Base-by-base conservation (phyloP, 352 stramenopile genomes). In the Aphanomyces stellatus region DNA sequence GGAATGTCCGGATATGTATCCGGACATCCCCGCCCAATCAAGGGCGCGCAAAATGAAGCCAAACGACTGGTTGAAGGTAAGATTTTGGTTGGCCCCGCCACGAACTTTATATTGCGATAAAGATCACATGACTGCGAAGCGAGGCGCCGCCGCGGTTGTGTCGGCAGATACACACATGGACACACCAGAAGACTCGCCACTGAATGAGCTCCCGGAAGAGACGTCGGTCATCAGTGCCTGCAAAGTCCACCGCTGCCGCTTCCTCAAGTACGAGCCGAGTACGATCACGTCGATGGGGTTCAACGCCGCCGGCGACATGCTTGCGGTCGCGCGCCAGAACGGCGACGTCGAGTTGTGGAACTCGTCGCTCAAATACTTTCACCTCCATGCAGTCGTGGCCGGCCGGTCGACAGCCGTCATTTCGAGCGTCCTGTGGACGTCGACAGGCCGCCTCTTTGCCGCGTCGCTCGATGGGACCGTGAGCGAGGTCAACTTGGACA, bases 331-430 rank as follows among this genome's bases (percentile, higher is more conserved):
- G 41, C 84, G 85, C 46, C 78, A 78, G 51, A 91, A 82, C 62
- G 87, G 87, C 48, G 82, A 93, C 69, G 78, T 95, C 49, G 87
- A 95, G 69, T 68, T 95, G 51, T 93, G 85, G 84, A 73, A 77
- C 40, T 69, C 70, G 17, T 74, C 81, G 2, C 71, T 75, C 25
- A 67, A 62, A 62, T 88, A 91, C 69, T 90, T 82, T 81, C 78
- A 91, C 65, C 77, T 91, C 48, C 73, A 82, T 59, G 88, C 79
- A 24, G 79, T 93, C 27, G 72, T 95, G 53, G 68, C 69, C 25
- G 83, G 85, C n/a, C 87, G 81, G 17, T 65, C 68, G 28, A 69
- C 85, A 51, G 77, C 77, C 53, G 82, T 88, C 51, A 78, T 93
- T 34, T 90, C 86, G 41, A 81, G 82, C n/a, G 74, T 93, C 59